Base-by-base conservation (phyloP, 495 filamentous ascomycete genomes). In the Aspergillus coremiiformis region DNA sequence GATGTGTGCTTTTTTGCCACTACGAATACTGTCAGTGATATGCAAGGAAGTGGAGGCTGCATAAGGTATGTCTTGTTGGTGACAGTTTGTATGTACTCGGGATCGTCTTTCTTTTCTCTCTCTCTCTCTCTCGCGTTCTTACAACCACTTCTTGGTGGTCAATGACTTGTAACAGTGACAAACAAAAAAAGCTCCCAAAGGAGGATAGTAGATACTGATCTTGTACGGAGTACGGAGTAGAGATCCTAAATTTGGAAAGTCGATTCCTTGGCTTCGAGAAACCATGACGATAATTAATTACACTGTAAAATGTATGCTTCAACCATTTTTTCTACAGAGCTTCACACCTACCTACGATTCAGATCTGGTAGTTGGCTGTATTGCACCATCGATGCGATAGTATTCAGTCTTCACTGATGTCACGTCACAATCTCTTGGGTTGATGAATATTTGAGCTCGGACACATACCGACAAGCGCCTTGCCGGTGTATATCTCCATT, bases 21-120 rank as follows among this genome's bases (percentile, higher is more conserved):
- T 4, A 37, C 27, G 11, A 39, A 27, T 41, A 17, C 10, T 15
- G 21, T 23, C 17, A 20, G 11, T 41, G 17, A 21, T 21, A 43
- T 39, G 44, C 30, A 12, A 37, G 33, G 15, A 30, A 47, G 46
- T 49, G 52, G 52, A 54, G 45, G 52, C 52, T 54, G 52, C 52
- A 49, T 54, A 26, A 45, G 37, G n/a, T 35, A 54, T 35, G 24
- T 27, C 29, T 47, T 51, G 46, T 54, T 47, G 27, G 30, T 55
- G 43, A 47, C 52, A 22, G 30, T 35, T 35, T 35, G 27, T n/a
- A n/a, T n/a, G 3, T 22, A 20, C 12, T 35, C 27, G 33, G 30
- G 42, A 41, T 45, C 32, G 22, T 44, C 35, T 55, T 49, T 47
- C 26, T 46, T 53, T 46, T 33, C 26, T 24, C 24, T n/a, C 14